These are phyloP conservation scores for Cyclotella baltica DNA, from an alignment of 108 stramenopile species.

Conservation along the genomic window DNA sequence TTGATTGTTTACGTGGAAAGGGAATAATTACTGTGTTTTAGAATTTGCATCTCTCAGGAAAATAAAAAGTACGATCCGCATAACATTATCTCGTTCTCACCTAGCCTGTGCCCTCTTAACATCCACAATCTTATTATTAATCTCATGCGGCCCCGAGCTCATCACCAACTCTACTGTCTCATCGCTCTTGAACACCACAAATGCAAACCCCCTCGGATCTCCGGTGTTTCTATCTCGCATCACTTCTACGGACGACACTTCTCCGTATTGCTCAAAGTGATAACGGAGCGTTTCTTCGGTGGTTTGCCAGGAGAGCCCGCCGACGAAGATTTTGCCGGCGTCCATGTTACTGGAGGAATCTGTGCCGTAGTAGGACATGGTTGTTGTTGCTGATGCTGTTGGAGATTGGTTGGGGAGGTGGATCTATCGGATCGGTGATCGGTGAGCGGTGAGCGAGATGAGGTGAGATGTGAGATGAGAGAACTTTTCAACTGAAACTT, in stretches of 20 bases:
- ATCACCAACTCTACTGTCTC: conserved; percentile 88
- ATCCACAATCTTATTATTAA: conserved; percentile 90
- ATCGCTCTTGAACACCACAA: conserved; percentile 84
- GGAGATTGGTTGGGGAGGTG: neutral
- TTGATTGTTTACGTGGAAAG: no score
- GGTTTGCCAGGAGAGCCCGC: conserved; percentile 94
- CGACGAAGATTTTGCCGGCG: conserved; percentile 91
- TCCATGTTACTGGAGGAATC: conserved; percentile 44
- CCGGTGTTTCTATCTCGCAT: conserved; percentile 90
- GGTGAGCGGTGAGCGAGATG: no score
- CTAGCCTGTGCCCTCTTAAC: conserved; percentile 91
- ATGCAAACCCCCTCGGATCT: conserved; percentile 93
- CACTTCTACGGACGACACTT: conserved; percentile 68
- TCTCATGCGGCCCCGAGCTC: conserved; percentile 78
- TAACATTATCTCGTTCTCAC: conserved; percentile 26
- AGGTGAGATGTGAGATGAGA: no score
- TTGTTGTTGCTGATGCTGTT: neutral
- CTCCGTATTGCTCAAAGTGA: conserved; percentile 92
- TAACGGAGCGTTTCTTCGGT: conserved; percentile 91
- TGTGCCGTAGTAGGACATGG: conserved; percentile 45
- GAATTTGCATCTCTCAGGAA: neutral
- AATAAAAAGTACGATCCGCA: neutral
- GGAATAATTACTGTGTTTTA: neutral
- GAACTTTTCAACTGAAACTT: no score
- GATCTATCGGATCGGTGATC: neutral